Base-by-base conservation (phyloP, 495 filamentous ascomycete genomes). In the Penicillium robsamsonii region DNA sequence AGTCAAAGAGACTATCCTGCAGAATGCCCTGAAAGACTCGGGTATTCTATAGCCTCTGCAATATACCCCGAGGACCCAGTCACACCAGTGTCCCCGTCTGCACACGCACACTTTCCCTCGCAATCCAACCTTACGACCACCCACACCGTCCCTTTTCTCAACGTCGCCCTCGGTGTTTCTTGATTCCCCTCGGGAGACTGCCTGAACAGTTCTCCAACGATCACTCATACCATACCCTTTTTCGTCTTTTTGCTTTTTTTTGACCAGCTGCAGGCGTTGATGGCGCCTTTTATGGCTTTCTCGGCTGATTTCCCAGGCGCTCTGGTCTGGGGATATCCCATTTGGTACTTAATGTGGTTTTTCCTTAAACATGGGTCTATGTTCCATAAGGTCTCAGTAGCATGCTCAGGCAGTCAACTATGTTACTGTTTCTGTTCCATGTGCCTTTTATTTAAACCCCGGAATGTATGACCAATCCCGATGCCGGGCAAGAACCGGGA, bases 1-100 rank as follows among this genome's bases (percentile, higher is more conserved):
- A 4, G 94, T 98, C 38, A 98, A 98, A 73, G 94, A 98, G 75
- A 98, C 94, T 30, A 97, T 98, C 59, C 80, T 98, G 44, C 95
- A 97, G 73, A 98, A 97, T 70, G 94, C 94, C 22, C 79, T 98
- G 67, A 96, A 94, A 77, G 94, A 98, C 70, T 97, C 94, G 5
- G 94, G 94, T 60, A 97, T 98, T 71, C 82, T 97, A 68, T 97
- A 64, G 60, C 42, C 37, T 25, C 33, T 50, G 40, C n/a, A 52
- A 51, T 40, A 48, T 45, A 42, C 56, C 43, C 50, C 47, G 54
- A 53, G 37, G 38, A 49, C 18, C 15, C 27, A n/a, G 30, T 20
- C 42, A 25, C 31, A 24, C n/a, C 2, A 31, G 15, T 25, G 30
- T 22, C 29, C 25, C 46, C 45, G 1, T 27, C n/a, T 46, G 27